A percentile compares a stretch with the other conserved stretches of the same genome.
These are phyloP conservation scores for Neonectria hederae DNA, from an alignment of 2,329 filamentous ascomycete genomes.

Conservation along the genomic window DNA sequence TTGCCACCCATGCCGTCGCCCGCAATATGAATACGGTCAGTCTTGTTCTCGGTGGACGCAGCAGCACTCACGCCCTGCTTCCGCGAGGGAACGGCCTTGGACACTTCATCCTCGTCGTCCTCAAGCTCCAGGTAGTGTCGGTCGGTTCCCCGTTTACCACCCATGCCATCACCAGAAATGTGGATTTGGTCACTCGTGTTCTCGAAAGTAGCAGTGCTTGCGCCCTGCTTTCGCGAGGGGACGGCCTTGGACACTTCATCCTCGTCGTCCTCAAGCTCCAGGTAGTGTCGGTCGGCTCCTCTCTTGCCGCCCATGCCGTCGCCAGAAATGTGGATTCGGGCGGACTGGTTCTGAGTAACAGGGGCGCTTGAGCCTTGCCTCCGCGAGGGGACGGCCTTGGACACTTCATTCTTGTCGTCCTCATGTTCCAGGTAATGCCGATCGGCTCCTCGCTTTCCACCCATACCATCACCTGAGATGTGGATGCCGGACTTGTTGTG, in stretches of 20 bases:
- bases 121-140: conserved; percentile 65
- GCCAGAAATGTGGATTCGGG: conserved; percentile 59
- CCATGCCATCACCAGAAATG: conserved; percentile 72
- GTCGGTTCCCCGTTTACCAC: conserved; percentile 62
- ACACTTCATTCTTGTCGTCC: not conserved
- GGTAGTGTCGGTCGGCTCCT: conserved; percentile 65
- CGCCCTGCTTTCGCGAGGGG: conserved; percentile 31
- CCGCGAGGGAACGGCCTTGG: conserved; percentile 44
- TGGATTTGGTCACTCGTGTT: conserved; percentile 44
- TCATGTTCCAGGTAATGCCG: conserved; percentile 58
- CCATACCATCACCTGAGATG: conserved; percentile 71
- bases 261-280: conserved; percentile 53
- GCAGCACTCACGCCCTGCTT: conserved; percentile 42
- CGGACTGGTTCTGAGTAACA: conserved; percentile 61
- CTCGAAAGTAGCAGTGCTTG: conserved; percentile 26
- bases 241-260: conserved; percentile 45
- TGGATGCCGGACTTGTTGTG: conserved; percentile 44
- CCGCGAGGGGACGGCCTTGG: conserved; percentile 53
- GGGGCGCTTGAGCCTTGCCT: conserved; percentile 45
- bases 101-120: conserved; percentile 55
- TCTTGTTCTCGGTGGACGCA: conserved; percentile 19
- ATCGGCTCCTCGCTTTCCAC: conserved; percentile 62
- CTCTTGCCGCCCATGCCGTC: conserved; percentile 74
- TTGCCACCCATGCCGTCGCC: conserved; percentile 73
- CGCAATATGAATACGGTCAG: conserved; percentile 53